Conservation (phyloP, 1,284 basidiomycete genomes). For the Sutorius eximius region DNA sequence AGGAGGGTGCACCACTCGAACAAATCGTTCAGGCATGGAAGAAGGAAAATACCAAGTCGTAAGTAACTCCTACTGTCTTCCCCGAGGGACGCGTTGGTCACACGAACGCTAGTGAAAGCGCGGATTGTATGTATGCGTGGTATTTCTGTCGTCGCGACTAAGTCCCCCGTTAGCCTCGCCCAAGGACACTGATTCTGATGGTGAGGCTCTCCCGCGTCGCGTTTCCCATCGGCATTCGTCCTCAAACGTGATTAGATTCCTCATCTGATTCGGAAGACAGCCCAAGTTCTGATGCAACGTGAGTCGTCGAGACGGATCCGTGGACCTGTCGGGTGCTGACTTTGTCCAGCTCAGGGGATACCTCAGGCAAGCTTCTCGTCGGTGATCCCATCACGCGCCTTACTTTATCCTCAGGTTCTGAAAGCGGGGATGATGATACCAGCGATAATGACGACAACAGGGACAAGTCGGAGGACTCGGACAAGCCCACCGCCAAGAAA, state of each 20-base stretch:
- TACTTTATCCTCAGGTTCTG: conserved; percentile 19
- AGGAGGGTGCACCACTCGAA: conserved; percentile 56
- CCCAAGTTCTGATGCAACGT: conserved; percentile 24
- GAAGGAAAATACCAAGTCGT: conserved; percentile 30
- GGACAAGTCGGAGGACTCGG: conserved; percentile 7
- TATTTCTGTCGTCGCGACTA: conserved; percentile 13
- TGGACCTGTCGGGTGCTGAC: conserved; percentile 10
- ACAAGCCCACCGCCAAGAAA: conserved; percentile 4
- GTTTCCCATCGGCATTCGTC: background rate
- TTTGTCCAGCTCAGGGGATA: conserved; percentile 31
- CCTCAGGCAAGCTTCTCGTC: conserved; percentile 23
- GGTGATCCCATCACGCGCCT: background rate
- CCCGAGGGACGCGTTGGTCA: conserved; percentile 3
- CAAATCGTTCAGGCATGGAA: conserved; percentile 66
- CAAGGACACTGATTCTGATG: conserved; percentile 24
- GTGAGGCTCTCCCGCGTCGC: conserved; percentile 9
- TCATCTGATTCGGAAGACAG: conserved; percentile 37
- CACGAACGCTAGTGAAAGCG: conserved; percentile 19
- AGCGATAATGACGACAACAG: conserved; percentile 14
- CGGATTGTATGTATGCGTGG: conserved; percentile 33
- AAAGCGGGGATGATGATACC: conserved; percentile 5
- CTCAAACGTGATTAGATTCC: conserved; percentile 21
- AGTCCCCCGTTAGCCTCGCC: conserved; percentile 22
- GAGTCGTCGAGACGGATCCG: conserved; percentile 18
- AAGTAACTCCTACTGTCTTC: conserved; percentile 8